These are phyloP conservation scores for Parasarocladium wereldwijsianum DNA, from an alignment of 2,329 filamentous ascomycete genomes.

Conservation along the genomic window DNA sequence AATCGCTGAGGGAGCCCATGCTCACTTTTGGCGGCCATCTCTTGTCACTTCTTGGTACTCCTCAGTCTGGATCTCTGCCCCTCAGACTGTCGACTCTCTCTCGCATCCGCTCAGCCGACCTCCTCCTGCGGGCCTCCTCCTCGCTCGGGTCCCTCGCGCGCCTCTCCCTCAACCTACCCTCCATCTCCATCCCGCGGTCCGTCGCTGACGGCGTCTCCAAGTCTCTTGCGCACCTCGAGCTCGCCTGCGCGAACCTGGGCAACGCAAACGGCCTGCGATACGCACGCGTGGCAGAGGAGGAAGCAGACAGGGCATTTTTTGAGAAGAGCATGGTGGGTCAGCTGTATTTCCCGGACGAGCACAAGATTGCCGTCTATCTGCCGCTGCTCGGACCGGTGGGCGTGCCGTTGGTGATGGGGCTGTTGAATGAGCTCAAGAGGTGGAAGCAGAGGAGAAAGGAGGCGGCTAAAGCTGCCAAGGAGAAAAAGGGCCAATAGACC, in stretches of 20 bases:
- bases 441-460: constrained; percentile 35
- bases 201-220: constrained; percentile 77
- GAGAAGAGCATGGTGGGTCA: constrained; percentile 99
- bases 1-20: constrained; percentile 64
- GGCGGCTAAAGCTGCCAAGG: constrained; percentile 22
- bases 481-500: constrained; percentile 22
- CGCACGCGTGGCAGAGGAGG: constrained; percentile 71
- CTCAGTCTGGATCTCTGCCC: constrained; percentile 68
- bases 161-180: constrained; percentile 67
- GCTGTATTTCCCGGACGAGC: constrained; percentile 96
- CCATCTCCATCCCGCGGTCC: constrained; percentile 77
- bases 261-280: constrained; percentile 56
- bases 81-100: constrained; percentile 72
- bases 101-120: constrained; percentile 71
- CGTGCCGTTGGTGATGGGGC: constrained; percentile 73
- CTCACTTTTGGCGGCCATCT: constrained; percentile 85
- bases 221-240: constrained; percentile 62
- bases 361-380: constrained; percentile 93
- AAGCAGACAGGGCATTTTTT: constrained; percentile 90
- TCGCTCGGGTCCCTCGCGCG: constrained; percentile 87
- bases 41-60: constrained; percentile 73
- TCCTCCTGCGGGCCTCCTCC: constrained; percentile 79
- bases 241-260: constrained; percentile 59
- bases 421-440: constrained; percentile 66
- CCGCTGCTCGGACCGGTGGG: constrained; percentile 82